Conservation (phyloP, 1,284 basidiomycete species). For the Rhodotorula mucilaginosa region DNA sequence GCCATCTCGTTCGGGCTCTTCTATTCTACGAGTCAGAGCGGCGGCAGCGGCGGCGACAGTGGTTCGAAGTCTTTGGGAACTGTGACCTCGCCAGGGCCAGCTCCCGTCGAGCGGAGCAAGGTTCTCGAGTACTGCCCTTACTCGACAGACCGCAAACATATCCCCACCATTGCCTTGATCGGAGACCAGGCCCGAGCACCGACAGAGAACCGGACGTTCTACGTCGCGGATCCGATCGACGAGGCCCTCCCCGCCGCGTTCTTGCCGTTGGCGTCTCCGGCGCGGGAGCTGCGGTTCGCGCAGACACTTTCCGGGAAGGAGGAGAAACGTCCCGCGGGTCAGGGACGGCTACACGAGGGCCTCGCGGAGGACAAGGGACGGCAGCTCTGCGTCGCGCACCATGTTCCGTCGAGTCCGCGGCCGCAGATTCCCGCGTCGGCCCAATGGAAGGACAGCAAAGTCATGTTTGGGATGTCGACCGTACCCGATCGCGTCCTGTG, state of each 20-base stretch:
- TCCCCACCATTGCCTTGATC: constrained; percentile 35
- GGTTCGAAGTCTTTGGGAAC: too few relatives aligned
- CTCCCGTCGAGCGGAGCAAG: constrained; percentile 5
- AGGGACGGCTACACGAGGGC: constrained; percentile 16
- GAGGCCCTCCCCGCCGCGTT: constrained; percentile 8
- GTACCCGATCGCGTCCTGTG: constrained; percentile 40
- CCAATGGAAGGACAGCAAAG: constrained; percentile 20
- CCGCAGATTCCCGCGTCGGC: constrained; percentile 2
- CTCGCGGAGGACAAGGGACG: constrained; percentile 12
- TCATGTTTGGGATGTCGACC: constrained; percentile 45
- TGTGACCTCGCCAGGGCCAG: background rate
- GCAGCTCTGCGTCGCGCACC: constrained; percentile 26
- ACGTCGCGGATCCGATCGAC: constrained; percentile 4
- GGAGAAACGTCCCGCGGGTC: background rate
- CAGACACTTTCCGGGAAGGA: constrained; percentile 13
- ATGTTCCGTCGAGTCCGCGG: constrained; percentile 22
- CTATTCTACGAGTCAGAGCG: background rate
- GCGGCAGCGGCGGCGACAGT: background rate
- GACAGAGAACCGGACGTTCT: constrained; percentile 26
- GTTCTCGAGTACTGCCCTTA: constrained; percentile 31
- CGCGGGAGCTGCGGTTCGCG: constrained; percentile 35
- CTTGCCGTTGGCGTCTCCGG: constrained; percentile 30
- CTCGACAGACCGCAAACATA: constrained; percentile 28
- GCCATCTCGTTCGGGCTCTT: constrained; percentile 4
- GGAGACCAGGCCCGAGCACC: constrained; percentile 5